A percentile compares a stretch with the other conserved stretches of the same genome.
phyloP scores from a whole-genome alignment of 164 flowering plant species.

The Piper longum region DNA sequence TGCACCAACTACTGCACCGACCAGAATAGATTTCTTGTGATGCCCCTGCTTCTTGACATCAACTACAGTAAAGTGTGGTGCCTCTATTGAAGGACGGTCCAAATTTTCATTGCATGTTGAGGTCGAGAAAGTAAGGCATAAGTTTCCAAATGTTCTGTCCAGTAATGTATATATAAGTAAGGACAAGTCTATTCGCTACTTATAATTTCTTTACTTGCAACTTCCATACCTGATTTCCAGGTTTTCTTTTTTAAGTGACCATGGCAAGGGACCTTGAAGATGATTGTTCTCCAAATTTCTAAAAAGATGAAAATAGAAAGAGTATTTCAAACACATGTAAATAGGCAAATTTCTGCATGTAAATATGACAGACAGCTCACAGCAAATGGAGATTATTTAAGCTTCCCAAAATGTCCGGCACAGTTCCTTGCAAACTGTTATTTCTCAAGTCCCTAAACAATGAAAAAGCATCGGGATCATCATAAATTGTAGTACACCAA shows the following conservation, averaged over 20 bases:
- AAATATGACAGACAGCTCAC: constrained; percentile 20
- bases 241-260: constrained; percentile 45
- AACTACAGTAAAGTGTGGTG: constrained; percentile 56
- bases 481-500: neutral
- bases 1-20: constrained; percentile 37
- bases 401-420: constrained; percentile 68
- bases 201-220: neutral
- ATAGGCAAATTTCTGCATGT: neutral
- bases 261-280: constrained; percentile 58
- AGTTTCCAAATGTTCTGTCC: constrained; percentile 66
- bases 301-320: constrained; percentile 5
- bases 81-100: constrained; percentile 33
- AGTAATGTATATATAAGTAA: constrained; percentile 10
- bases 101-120: constrained; percentile 30
- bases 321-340: neutral
- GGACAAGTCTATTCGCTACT: neutral
- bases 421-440: constrained; percentile 52
- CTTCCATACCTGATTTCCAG: constrained; percentile 50
- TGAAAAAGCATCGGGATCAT: neutral
- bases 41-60: constrained; percentile 24
- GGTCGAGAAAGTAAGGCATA: constrained; percentile 60
- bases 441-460: constrained; percentile 63
- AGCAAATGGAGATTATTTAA: constrained; percentile 46
- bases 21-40: constrained; percentile 22
- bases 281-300: constrained; percentile 78